Evolutionary conservation across 2,329 filamentous ascomycete genomes (phyloP).

Genomic region (Phaeophleospora eucalypticola): DNA sequence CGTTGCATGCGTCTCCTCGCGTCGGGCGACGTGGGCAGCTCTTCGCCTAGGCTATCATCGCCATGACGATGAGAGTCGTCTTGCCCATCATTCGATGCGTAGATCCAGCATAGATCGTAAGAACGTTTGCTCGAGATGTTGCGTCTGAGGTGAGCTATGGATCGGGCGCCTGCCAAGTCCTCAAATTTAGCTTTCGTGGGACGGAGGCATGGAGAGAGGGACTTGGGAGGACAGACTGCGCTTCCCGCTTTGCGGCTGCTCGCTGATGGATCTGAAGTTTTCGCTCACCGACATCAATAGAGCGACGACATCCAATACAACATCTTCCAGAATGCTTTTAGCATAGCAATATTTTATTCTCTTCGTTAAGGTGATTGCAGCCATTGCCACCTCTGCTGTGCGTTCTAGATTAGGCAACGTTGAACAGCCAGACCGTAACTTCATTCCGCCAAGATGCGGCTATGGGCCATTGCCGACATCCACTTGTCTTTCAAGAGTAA

Average conservation of each 20-base stretch:
- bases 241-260: background rate
- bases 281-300: background rate
- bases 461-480: conserved; percentile 47
- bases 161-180: too few relatives aligned
- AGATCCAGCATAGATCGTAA: too few relatives aligned
- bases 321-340: background rate
- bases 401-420: background rate
- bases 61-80: too few relatives aligned
- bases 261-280: background rate
- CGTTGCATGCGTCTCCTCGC: too few relatives aligned
- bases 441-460: conserved; percentile 16
- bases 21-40: too few relatives aligned
- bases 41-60: too few relatives aligned
- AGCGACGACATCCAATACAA: background rate
- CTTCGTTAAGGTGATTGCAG: background rate
- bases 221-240: background rate
- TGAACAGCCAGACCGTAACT: background rate
- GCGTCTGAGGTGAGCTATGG: too few relatives aligned
- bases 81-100: too few relatives aligned
- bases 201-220: background rate
- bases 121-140: too few relatives aligned
- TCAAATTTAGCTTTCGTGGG: background rate
- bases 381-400: background rate
- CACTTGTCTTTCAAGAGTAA: conserved; percentile 47
- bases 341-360: background rate